These are phyloP conservation scores for Papiliotrema laurentii DNA, from an alignment of 1,284 basidiomycete genomes.

Conservation along the genomic window DNA sequence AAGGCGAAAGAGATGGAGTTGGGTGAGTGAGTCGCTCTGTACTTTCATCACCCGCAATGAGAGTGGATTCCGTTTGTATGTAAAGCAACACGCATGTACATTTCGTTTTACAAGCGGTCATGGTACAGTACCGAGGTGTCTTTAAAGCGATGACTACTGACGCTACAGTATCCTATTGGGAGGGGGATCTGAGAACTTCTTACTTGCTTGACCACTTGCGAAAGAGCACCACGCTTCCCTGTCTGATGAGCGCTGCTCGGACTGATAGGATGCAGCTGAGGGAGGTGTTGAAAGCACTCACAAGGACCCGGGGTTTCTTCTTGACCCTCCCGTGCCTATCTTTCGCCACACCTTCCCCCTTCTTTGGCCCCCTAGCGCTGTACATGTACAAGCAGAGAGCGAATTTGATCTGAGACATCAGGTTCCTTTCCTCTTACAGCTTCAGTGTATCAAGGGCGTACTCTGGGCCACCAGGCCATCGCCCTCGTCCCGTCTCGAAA, in stretches of 20 bases:
- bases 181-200: no score
- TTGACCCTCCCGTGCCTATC: constrained; percentile 5
- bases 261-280: not conserved
- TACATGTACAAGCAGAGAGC: constrained; percentile 21
- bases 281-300: not conserved
- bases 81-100: no score
- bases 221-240: no score
- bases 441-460: constrained; percentile 5
- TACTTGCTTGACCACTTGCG: no score
- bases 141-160: no score
- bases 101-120: no score
- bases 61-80: no score
- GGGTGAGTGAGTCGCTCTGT: no score
- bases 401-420: constrained; percentile 20
- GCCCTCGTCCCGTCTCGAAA: constrained; percentile 21
- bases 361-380: constrained; percentile 11
- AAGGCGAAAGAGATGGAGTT: constrained; percentile 1
- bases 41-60: no score
- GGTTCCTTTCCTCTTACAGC: not conserved
- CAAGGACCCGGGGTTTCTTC: not conserved
- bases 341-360: constrained; percentile 4
- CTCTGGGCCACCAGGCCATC: constrained; percentile 29
- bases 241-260: no score
- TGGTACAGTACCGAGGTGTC: no score
- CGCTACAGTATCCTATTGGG: no score